Evolutionary conservation across 495 filamentous ascomycete genomes (phyloP).

Genomic region (Xylaria acuta): DNA sequence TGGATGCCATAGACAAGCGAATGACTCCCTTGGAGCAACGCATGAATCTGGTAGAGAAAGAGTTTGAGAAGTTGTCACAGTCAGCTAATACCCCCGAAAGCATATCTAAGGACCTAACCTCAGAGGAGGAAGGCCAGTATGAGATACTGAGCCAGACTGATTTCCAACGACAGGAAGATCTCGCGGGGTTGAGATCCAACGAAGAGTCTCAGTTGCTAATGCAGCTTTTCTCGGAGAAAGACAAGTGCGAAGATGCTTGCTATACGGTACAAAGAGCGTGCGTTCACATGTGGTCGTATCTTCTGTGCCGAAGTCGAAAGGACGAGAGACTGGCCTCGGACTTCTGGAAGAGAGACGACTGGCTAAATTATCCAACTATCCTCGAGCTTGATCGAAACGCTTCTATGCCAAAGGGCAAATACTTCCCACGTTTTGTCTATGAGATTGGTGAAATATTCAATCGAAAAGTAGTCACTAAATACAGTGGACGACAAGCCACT

Average conservation of each 20-base stretch:
- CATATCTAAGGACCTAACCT: background rate
- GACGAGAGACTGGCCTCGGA: constrained; percentile 19
- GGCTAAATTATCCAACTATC: constrained; percentile 25
- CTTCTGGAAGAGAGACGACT: constrained; percentile 23
- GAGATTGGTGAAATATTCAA: constrained; percentile 29
- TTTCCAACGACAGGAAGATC: constrained; percentile 26
- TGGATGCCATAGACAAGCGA: constrained; percentile 14
- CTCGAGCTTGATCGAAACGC: constrained; percentile 22
- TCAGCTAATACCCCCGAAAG: constrained; percentile 10
- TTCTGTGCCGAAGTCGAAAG: constrained; percentile 19
- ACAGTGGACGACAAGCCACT: constrained; percentile 24
- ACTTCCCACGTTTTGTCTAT: constrained; percentile 26
- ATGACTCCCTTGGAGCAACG: constrained; percentile 18
- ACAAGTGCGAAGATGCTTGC: constrained; percentile 23
- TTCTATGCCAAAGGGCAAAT: constrained; percentile 22
- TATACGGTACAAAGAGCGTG: constrained; percentile 27
- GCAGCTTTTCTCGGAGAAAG: constrained; percentile 26
- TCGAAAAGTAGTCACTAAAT: constrained; percentile 19
- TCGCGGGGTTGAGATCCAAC: constrained; percentile 8
- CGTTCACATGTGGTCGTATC: constrained; percentile 27
- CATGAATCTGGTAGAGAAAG: constrained; percentile 14
- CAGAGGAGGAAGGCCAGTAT: constrained; percentile 22
- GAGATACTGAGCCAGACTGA: constrained; percentile 24
- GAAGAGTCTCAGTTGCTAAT: constrained; percentile 16
- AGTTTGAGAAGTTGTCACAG: constrained; percentile 20